phyloP scores from a whole-genome alignment of 2,329 filamentous ascomycete species.

The Aureobasidium sp. region DNA sequence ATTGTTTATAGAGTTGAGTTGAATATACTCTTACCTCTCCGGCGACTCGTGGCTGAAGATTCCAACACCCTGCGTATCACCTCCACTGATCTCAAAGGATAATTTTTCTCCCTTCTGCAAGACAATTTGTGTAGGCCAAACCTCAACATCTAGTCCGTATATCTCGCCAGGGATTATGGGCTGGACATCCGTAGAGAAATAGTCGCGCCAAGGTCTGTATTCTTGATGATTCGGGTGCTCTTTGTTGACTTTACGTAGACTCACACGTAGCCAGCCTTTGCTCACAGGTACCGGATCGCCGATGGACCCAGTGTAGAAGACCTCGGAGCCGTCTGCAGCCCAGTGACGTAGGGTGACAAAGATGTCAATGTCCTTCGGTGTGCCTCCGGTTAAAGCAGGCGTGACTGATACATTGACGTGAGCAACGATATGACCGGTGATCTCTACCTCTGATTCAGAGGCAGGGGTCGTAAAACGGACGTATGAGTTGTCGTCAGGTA shows the following conservation, averaged over 20 bases:
- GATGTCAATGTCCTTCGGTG: slow-evolving; percentile 61
- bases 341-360: slow-evolving; percentile 67
- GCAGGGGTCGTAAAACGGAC: not conserved
- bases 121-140: slow-evolving; percentile 59
- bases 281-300: slow-evolving; percentile 66
- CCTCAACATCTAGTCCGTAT: slow-evolving; percentile 65
- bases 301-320: slow-evolving; percentile 68
- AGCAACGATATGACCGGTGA: slow-evolving; percentile 73
- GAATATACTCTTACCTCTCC: not conserved
- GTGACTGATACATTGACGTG: slow-evolving; percentile 68
- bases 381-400: slow-evolving; percentile 29
- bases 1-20: no score
- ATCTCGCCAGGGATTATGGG: slow-evolving; percentile 58
- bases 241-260: slow-evolving; percentile 57
- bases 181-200: slow-evolving; percentile 58
- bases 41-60: slow-evolving; percentile 1
- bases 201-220: slow-evolving; percentile 63
- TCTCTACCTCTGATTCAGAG: slow-evolving; percentile 71
- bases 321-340: slow-evolving; percentile 55
- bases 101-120: slow-evolving; percentile 9
- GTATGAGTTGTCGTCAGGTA: slow-evolving; percentile 55
- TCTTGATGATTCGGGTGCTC: slow-evolving; percentile 54
- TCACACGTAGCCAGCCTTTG: slow-evolving; percentile 68
- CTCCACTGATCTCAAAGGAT: not conserved
- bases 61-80: slow-evolving; percentile 3